Evolutionary conservation across 257 asterid genomes (phyloP), one percentile per base, ranked within the genome.

Genomic region (Solanum chiquidenum): DNA sequence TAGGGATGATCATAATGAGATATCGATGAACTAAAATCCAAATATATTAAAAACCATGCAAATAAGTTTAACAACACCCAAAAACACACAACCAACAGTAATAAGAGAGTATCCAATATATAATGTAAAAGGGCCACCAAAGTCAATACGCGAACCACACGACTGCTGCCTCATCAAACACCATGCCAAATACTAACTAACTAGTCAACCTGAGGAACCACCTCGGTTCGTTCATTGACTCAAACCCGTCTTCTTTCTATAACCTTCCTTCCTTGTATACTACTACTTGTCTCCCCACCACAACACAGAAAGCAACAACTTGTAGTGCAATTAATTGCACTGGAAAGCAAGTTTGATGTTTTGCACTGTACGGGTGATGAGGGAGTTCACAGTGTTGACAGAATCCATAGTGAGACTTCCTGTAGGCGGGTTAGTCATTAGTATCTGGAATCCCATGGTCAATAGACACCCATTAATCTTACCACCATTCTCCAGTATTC

Each of bases 61-160:
- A 46, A 80, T 29, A 1, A 80, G 29, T 9, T 29, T 7, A 55
- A 55, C 21, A n/a, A 7, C 85, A 27, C 10, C 85, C 85, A 40
- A 79, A 27, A 44, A 29, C 34, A 44, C 9, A 46, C 14, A 27
- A 44, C 16, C 16, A 38, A 64, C 16, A 62, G 64, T 52, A 52
- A 5, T 1, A 46, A 79, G 23, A 37, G 23, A 5, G 3, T 80
- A 27, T 18, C 38, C 40, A 46, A 18, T 38, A 33, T 33, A 33
- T 16, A 27, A 37, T 77, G 9, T 74, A 18, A 68, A 86, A 7
- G 89, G 86, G 80, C 72, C 87, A 86, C 87, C 86, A 52, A 91
- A 95, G 99, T 95, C 99, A 94, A 94, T 96, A 90, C 95, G 95
- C 98, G 98, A 96, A 96, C 99, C 98, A 88, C 92, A 89, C 92